A percentile compares a stretch with the other conserved stretches of the same genome.
Conservation (phyloP, 805 yeast species). For the Nakazawaea holstii region DNA sequence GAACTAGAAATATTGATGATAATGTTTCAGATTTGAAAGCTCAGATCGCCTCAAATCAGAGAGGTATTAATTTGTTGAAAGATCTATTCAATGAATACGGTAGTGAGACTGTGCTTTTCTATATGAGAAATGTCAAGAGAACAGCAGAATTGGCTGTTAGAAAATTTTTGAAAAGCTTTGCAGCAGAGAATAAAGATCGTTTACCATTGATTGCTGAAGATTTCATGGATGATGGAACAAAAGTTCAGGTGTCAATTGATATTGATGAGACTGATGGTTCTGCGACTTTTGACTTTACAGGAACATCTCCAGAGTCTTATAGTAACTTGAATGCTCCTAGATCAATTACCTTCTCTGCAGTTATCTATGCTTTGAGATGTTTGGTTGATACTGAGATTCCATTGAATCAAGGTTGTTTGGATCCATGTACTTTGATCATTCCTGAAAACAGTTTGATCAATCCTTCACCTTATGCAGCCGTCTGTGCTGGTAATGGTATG, state of each 20-base stretch:
- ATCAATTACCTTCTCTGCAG: slow-evolving; percentile 46
- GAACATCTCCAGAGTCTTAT: slow-evolving; percentile 41
- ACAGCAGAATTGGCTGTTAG: slow-evolving; percentile 46
- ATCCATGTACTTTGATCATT: slow-evolving; percentile 32
- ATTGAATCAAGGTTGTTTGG: slow-evolving; percentile 48
- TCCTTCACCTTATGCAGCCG: slow-evolving; percentile 41
- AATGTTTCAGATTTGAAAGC: slow-evolving; percentile 45
- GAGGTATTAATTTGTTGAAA: slow-evolving; percentile 40
- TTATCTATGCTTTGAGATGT: slow-evolving; percentile 43
- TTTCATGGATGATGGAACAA: slow-evolving; percentile 46
- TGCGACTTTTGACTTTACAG: slow-evolving; percentile 42
- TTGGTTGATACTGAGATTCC: slow-evolving; percentile 47
- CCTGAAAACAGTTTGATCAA: slow-evolving; percentile 20
- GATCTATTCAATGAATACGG: slow-evolving; percentile 40
- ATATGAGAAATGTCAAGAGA: slow-evolving; percentile 40
- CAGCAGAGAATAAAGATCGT: slow-evolving; percentile 31
- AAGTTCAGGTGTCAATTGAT: slow-evolving; percentile 34
- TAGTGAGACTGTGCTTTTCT: slow-evolving; percentile 34
- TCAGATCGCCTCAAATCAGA: slow-evolving; percentile 47
- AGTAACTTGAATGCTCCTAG: slow-evolving; percentile 47
- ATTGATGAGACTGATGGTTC: slow-evolving; percentile 30
- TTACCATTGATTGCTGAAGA: slow-evolving; percentile 37
- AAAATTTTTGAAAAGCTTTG: slow-evolving; percentile 26
- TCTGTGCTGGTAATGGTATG: slow-evolving; percentile 46
- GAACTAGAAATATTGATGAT: slow-evolving; percentile 43